phyloP scores from a whole-genome alignment of 2,329 filamentous ascomycete genomes.

The Plectosphaerella plurivora region DNA sequence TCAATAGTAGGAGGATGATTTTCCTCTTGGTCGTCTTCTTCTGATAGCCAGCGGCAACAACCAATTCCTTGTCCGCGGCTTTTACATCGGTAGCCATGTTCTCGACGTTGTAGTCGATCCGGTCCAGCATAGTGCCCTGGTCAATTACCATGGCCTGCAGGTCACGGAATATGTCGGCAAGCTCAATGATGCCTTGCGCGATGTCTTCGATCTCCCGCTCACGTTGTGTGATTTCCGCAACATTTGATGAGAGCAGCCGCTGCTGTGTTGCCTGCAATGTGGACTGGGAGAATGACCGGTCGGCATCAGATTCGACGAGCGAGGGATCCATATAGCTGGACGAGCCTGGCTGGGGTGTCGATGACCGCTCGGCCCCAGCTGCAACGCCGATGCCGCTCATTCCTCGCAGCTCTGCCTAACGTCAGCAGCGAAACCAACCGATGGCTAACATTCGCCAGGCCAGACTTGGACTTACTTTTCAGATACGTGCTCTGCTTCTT shows the following conservation, averaged over 20 bases:
- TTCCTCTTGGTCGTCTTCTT: slow-evolving; percentile 84
- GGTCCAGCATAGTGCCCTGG: slow-evolving; percentile 84
- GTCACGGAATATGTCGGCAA: slow-evolving; percentile 95
- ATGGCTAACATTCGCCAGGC: neutral
- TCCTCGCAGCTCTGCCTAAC: slow-evolving; percentile 62
- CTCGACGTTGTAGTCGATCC: slow-evolving; percentile 98
- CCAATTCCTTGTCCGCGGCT: slow-evolving; percentile 86
- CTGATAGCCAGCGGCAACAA: slow-evolving; percentile 85
- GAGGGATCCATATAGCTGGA: slow-evolving; percentile 74
- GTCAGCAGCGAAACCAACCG: slow-evolving; percentile 13
- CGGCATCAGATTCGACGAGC: slow-evolving; percentile 87
- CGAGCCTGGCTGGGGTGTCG: slow-evolving; percentile 36
- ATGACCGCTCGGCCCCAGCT: slow-evolving; percentile 45
- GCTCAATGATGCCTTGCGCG: slow-evolving; percentile 93
- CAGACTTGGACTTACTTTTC: slow-evolving; percentile 59
- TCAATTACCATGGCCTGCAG: slow-evolving; percentile 94
- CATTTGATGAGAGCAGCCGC: slow-evolving; percentile 67
- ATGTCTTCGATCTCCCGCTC: slow-evolving; percentile 98
- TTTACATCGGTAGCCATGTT: slow-evolving; percentile 92
- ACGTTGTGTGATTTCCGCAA: slow-evolving; percentile 81
- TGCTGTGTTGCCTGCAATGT: slow-evolving; percentile 76
- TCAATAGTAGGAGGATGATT: slow-evolving; percentile 80
- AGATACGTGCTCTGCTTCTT: slow-evolving; percentile 98
- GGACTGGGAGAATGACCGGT: slow-evolving; percentile 86
- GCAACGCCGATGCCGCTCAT: slow-evolving; percentile 58